Evolutionary conservation across 1,284 basidiomycete genomes (phyloP).

Genomic region (Takashimella tepidaria): DNA sequence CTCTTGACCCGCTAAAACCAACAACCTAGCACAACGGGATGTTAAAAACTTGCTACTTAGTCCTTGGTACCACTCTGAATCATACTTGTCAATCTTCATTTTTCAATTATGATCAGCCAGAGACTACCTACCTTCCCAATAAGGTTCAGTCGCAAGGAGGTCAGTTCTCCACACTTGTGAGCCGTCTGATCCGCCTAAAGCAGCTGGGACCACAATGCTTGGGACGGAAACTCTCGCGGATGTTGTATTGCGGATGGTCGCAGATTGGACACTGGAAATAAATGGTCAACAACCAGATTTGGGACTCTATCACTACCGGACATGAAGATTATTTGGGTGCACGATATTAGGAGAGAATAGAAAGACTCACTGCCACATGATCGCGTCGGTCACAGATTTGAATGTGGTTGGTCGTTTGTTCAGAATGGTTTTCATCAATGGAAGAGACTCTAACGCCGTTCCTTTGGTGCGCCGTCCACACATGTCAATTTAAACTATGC

Average conservation of each 20-base stretch:
- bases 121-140: slow-evolving; percentile 80
- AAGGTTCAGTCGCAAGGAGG: slow-evolving; percentile 75
- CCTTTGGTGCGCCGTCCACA: too few relatives aligned
- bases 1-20: slow-evolving; percentile 89
- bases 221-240: slow-evolving; percentile 85
- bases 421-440: slow-evolving; percentile 84
- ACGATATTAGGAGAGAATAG: too few relatives aligned
- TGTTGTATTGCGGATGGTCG: slow-evolving; percentile 68
- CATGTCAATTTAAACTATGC: slow-evolving; percentile 7
- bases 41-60: slow-evolving; percentile 73
- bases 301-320: too few relatives aligned
- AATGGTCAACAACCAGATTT: not conserved
- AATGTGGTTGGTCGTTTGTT: slow-evolving; percentile 80
- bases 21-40: slow-evolving; percentile 70
- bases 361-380: slow-evolving; percentile 97
- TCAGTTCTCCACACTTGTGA: slow-evolving; percentile 72
- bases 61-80: slow-evolving; percentile 85
- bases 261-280: slow-evolving; percentile 65
- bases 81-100: not conserved
- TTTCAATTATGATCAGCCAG: too few relatives aligned
- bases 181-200: slow-evolving; percentile 19
- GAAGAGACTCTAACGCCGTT: slow-evolving; percentile 86
- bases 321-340: too few relatives aligned
- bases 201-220: slow-evolving; percentile 58
- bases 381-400: slow-evolving; percentile 70